Evolutionary conservation across 345 rosid genomes (phyloP).

Genomic region (Lenwebbia sp.): DNA sequence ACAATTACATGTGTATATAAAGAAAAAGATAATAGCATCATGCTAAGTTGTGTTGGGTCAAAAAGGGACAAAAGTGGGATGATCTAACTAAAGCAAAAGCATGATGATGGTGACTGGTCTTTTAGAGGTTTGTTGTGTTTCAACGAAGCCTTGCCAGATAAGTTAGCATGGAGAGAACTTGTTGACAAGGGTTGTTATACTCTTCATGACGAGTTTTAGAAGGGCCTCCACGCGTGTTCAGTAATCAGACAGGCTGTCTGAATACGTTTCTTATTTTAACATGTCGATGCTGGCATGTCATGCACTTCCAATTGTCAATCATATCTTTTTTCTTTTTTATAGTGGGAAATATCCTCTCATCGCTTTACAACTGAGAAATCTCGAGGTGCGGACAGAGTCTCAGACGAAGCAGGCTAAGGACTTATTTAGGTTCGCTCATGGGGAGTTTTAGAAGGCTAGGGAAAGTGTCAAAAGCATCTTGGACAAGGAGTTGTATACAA

Average conservation of each 20-base stretch:
- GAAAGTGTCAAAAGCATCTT: background rate
- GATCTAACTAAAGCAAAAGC: background rate
- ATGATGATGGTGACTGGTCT: background rate
- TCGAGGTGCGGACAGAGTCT: too few relatives aligned
- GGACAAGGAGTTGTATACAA: background rate
- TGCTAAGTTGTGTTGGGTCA: background rate
- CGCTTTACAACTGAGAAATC: too few relatives aligned
- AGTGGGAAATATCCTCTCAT: too few relatives aligned
- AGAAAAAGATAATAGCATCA: background rate
- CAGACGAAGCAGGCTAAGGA: too few relatives aligned
- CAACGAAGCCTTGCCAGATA: background rate
- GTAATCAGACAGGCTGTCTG: fast-evolving
- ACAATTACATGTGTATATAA: background rate
- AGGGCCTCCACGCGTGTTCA: too few relatives aligned
- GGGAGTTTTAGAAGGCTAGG: background rate
- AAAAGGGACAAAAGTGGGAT: background rate
- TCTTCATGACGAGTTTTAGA: background rate
- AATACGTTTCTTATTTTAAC: too few relatives aligned
- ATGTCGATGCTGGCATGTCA: too few relatives aligned
- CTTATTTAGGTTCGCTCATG: background rate
- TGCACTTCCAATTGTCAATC: too few relatives aligned
- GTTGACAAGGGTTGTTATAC: background rate
- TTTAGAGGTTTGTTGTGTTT: background rate
- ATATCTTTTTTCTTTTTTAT: too few relatives aligned
- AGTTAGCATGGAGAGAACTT: background rate